Percentiles rank a stretch among this genome's conserved stretches.
Conservation (phyloP, 1,284 basidiomycete species). For the Gastroboletus turbinatus region DNA sequence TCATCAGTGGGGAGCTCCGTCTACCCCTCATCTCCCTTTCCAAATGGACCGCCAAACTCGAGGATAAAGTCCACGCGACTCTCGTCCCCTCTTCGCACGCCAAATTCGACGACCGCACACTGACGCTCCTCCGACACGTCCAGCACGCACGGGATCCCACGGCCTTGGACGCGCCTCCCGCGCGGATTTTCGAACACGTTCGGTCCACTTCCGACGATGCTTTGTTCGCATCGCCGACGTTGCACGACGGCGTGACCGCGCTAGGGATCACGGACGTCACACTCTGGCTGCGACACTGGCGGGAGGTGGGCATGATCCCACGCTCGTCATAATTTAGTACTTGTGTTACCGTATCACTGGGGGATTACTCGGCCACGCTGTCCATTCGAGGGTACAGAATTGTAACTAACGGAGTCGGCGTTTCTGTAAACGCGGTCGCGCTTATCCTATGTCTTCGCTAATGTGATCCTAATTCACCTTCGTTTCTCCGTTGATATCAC, state of each 20-base stretch:
- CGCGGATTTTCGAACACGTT: conserved; percentile 6
- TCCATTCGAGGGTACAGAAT: background rate
- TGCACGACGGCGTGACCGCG: background rate
- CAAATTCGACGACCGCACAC: conserved; percentile 2
- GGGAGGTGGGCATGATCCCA: conserved; percentile 6
- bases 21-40: conserved; percentile 18
- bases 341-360: background rate
- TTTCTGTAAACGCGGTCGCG: background rate
- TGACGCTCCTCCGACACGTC: conserved; percentile 13
- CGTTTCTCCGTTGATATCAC: background rate
- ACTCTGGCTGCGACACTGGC: conserved; percentile 17
- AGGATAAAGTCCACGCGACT: conserved; percentile 2
- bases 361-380: background rate
- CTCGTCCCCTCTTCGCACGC: background rate
- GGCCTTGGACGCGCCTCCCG: background rate
- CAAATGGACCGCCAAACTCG: conserved; percentile 19
- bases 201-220: background rate
- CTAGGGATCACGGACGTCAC: conserved; percentile 8
- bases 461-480: background rate
- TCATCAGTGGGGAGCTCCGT: conserved; percentile 7
- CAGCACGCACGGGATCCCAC: background rate
- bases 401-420: background rate
- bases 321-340: background rate
- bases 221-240: conserved; percentile 3
- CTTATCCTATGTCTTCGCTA: background rate